Conservation (phyloP, 306 rosid genomes). For the Dicorynia guianensis region DNA sequence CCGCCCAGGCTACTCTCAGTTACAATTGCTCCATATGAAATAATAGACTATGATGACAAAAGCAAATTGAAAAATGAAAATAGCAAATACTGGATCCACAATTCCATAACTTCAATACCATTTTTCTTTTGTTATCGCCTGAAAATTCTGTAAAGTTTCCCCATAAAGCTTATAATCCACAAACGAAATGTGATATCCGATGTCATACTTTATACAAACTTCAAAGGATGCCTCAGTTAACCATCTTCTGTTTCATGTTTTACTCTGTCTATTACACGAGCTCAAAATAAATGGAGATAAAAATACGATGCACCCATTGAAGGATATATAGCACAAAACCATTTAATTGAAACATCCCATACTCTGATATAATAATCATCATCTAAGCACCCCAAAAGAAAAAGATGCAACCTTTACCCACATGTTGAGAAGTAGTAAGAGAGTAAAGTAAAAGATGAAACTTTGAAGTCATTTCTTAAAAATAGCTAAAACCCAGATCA, state of each 20-base stretch:
- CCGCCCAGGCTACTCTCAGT: neutral
- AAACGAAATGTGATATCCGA: slow-evolving; percentile 22
- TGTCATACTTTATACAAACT: slow-evolving; percentile 35
- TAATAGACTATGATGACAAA: neutral
- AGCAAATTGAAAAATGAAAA: slow-evolving; percentile 31
- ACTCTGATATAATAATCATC: slow-evolving; percentile 1
- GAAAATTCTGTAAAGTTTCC: slow-evolving; percentile 15
- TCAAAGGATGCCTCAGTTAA: slow-evolving; percentile 37
- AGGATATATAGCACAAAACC: neutral
- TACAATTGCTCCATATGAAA: slow-evolving; percentile 19
- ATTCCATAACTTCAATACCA: slow-evolving; percentile 22
- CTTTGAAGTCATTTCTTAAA: neutral
- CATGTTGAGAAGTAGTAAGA: neutral
- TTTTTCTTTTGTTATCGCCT: neutral
- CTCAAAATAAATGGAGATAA: slow-evolving; percentile 8
- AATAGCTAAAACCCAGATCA: neutral
- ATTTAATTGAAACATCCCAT: slow-evolving; percentile 18
- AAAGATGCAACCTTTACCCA: neutral
- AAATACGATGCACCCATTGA: slow-evolving; percentile 12
- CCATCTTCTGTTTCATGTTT: slow-evolving; percentile 38
- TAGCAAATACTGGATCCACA: slow-evolving; percentile 23
- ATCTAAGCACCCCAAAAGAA: slow-evolving; percentile 4
- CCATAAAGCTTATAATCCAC: slow-evolving; percentile 36
- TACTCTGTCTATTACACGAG: slow-evolving; percentile 29
- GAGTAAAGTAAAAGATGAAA: slow-evolving; percentile 35